Conservation (phyloP, 208 protist genomes). For the Trypanosoma melophagium region DNA sequence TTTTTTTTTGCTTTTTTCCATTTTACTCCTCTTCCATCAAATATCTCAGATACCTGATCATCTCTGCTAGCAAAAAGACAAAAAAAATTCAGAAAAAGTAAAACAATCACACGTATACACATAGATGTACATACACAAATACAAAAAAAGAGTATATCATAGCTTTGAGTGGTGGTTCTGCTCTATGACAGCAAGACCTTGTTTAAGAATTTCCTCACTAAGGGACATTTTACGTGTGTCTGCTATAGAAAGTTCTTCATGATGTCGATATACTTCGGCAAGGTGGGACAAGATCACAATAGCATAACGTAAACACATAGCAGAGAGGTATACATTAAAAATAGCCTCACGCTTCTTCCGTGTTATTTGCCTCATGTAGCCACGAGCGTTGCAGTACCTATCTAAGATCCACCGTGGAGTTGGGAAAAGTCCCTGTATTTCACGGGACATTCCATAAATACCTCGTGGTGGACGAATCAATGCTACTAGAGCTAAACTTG, state of each 20-base stretch:
- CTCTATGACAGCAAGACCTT: conserved; percentile 48
- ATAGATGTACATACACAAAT: conserved; percentile 6
- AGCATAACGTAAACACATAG: conserved; percentile 53
- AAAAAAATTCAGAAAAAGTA: no score
- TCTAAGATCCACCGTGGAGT: conserved; percentile 56
- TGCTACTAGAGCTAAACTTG: conserved; percentile 50
- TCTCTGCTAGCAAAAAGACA: conserved; percentile 17
- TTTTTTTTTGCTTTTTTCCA: no score
- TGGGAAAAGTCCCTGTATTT: conserved; percentile 58
- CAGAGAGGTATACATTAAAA: conserved; percentile 72
- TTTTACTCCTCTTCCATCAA: no score
- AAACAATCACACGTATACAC: no score
- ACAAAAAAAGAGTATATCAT: conserved; percentile 1
- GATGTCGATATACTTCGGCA: conserved; percentile 22
- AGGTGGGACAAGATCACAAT: conserved; percentile 34
- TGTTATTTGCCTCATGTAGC: conserved; percentile 69
- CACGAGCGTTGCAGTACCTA: conserved; percentile 62
- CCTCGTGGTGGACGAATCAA: conserved; percentile 50
- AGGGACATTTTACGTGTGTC: conserved; percentile 47
- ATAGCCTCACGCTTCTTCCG: conserved; percentile 53
- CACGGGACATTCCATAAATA: conserved; percentile 42
- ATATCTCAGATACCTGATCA: neutral
- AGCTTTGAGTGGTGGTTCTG: neutral
- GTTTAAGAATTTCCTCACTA: conserved; percentile 53
- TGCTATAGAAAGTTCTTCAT: conserved; percentile 12